phyloP scores from a whole-genome alignment of 192 early-diverging fungal species.

The Gonapodya prolifera region DNA sequence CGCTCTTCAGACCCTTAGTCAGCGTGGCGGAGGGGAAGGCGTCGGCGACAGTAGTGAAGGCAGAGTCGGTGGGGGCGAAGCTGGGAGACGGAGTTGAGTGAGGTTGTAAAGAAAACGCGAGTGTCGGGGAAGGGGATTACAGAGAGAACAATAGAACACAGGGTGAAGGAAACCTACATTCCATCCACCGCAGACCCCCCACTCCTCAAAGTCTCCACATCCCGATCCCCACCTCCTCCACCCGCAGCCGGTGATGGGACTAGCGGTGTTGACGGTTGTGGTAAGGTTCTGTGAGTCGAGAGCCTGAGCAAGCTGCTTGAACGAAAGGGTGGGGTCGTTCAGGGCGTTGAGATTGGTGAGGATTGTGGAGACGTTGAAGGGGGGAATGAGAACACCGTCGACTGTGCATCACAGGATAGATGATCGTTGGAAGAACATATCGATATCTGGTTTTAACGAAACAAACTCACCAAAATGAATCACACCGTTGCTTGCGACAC shows the following conservation, averaged over 20 bases:
- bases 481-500: not conserved
- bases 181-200: too few species aligned
- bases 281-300: not conserved
- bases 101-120: too few species aligned
- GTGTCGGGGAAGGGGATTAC: too few species aligned
- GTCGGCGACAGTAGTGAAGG: not conserved
- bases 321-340: not conserved
- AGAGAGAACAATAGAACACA: too few species aligned
- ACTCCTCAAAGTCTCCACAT: too few species aligned
- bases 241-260: not conserved
- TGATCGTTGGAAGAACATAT: not conserved
- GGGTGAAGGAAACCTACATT: not conserved
- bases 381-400: not conserved
- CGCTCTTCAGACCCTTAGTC: not conserved
- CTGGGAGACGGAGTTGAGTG: not conserved
- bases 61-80: not conserved
- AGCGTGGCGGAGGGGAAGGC: not conserved
- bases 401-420: too few species aligned
- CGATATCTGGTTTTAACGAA: not conserved
- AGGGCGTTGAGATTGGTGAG: not conserved
- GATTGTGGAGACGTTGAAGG: not conserved
- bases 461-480: not conserved
- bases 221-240: too few species aligned
- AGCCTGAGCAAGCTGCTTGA: not conserved
- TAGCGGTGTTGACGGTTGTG: not conserved